phyloP scores from a whole-genome alignment of 169 alveolate species.

The Amoebophrya sp. region DNA sequence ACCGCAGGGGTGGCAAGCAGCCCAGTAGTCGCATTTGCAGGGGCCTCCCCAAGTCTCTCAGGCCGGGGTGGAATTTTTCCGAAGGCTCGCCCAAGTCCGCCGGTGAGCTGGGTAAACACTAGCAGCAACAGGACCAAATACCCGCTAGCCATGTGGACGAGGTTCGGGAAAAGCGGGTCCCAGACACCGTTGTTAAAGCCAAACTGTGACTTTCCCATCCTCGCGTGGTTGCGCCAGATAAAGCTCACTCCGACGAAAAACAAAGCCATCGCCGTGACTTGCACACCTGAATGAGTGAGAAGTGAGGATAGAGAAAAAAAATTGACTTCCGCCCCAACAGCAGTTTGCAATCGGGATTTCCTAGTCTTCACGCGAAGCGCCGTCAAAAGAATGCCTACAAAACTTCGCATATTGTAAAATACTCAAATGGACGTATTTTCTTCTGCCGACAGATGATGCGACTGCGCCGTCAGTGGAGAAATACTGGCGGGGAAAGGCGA shows the following conservation, averaged over 20 bases:
- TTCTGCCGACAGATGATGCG: too few relatives aligned
- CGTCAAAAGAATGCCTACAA: too few relatives aligned
- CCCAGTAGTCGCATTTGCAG: too few relatives aligned
- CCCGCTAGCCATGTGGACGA: background rate
- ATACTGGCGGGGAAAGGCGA: background rate
- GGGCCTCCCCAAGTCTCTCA: too few relatives aligned
- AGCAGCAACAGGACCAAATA: background rate
- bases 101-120: background rate
- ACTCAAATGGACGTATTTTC: background rate
- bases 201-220: background rate
- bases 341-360: too few relatives aligned
- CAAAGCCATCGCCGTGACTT: background rate
- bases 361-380: too few relatives aligned
- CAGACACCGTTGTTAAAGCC: background rate
- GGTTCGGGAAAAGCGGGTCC: conserved; percentile 6
- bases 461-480: background rate
- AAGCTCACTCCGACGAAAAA: background rate
- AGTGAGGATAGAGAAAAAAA: too few relatives aligned
- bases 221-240: background rate
- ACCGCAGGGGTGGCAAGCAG: too few relatives aligned
- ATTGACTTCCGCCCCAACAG: too few relatives aligned
- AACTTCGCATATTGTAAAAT: too few relatives aligned
- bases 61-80: too few relatives aligned
- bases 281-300: too few relatives aligned
- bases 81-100: background rate